Base-by-base conservation (phyloP, 768 basidiomycete species). In the Fibroporia radiculosa region DNA sequence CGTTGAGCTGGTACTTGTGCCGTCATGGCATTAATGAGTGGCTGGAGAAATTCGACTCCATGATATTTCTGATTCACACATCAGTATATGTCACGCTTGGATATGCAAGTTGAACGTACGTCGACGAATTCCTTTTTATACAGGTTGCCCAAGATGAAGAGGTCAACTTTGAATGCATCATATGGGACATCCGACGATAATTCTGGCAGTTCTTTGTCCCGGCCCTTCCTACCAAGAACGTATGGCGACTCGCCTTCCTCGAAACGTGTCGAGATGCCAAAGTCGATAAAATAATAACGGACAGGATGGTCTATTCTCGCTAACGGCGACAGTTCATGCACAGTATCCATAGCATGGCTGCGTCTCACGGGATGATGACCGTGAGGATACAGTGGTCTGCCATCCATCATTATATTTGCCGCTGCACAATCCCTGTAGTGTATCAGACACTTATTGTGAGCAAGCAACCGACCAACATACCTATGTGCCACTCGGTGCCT, bases 91-190 rank as follows among this genome's bases (percentile, higher is more conserved):
- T 8, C 29, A 31, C 29, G 29, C 29, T 31, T n/a, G n/a, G 29
- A 31, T n/a, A 8, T 31, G n/a, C n/a, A 8, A 8, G 10, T n/a
- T n/a, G 10, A 2, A 2, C 6, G 25, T 8, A 42, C 41, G 28
- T 29, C 24, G 20, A 44, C 23, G 11, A 56, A 51, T 10, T 55
- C 47, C 29, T 51, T 51, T 20, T 46, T 39, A 35, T 48, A 60
- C 1, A 61, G 19, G 40, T 58, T 53, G 1, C 61, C 60, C 7
- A 61, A 42, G 11, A 51, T 49, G 42, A 50, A 62, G 2, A 60
- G 55, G 25, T 61, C 61, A 31, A 53, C 48, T 35, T 57, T 55
- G 46, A 51, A 58, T 0, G 55, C 45, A 28, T 62, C 48, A 35
- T 61, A 60, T 41, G 26, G n/a, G 18, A 48, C 36, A 4, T 35